These are phyloP conservation scores for Chaetothyriales sp. DNA, from an alignment of 2,329 filamentous ascomycete genomes.

Conservation along the genomic window DNA sequence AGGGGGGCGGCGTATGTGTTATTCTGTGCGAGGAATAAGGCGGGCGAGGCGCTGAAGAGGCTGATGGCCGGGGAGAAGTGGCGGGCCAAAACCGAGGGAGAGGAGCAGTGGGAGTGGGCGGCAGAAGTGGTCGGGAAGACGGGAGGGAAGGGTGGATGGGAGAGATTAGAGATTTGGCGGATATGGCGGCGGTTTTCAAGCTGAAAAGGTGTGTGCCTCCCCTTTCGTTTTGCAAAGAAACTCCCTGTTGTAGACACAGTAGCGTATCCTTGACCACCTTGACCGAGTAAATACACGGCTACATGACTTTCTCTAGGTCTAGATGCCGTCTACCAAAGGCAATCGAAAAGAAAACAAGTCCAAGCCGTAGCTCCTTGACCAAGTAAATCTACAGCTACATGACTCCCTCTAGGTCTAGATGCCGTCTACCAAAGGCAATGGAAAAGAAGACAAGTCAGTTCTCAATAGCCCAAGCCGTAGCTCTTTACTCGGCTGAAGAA, in stretches of 20 bases:
- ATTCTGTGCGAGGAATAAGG: conserved; percentile 81
- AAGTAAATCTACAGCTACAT: background rate
- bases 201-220: background rate
- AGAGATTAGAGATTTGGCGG: conserved; percentile 77
- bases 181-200: conserved; percentile 48
- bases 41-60: conserved; percentile 54
- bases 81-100: background rate
- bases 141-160: conserved; percentile 83
- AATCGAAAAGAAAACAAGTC: conserved; percentile 1
- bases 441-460: background rate
- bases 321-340: background rate
- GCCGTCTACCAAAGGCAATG: background rate
- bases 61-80: conserved; percentile 41
- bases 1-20: conserved; percentile 78
- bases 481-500: conserved; percentile 50
- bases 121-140: conserved; percentile 68
- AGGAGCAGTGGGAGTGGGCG: conserved; percentile 42
- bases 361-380: conserved; percentile 40
- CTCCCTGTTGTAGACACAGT: too few relatives aligned
- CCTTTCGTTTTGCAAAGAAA: too few relatives aligned
- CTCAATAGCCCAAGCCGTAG: conserved; percentile 33
- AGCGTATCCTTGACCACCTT: too few relatives aligned
- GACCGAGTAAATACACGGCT: background rate
- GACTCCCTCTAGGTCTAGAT: background rate
- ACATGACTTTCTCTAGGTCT: background rate